phyloP scores from a whole-genome alignment of 768 basidiomycete genomes.

The Trichaptum fuscoviolaceum region DNA sequence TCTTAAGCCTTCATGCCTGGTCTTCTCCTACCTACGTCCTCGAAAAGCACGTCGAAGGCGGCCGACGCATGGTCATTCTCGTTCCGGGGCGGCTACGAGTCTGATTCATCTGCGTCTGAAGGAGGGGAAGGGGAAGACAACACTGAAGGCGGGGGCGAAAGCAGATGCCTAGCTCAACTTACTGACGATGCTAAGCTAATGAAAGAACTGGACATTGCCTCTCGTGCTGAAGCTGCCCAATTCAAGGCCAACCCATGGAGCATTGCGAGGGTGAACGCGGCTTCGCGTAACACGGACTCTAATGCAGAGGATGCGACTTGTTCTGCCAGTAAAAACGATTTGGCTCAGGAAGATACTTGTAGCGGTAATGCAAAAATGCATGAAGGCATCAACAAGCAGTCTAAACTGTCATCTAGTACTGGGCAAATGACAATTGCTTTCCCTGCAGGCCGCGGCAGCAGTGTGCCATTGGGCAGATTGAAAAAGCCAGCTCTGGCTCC shows the following conservation, averaged over 20 bases:
- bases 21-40: not conserved
- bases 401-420: not conserved
- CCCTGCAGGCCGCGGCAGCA: not conserved
- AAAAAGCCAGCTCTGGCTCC: not conserved
- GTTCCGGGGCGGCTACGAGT: not conserved
- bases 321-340: not conserved
- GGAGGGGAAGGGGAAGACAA: constrained; percentile 12
- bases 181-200: constrained; percentile 27
- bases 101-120: constrained; percentile 10
- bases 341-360: not conserved
- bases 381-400: too few relatives aligned
- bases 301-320: not conserved
- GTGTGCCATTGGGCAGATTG: not conserved
- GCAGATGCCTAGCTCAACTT: not conserved
- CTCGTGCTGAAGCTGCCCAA: constrained; percentile 38
- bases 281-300: constrained; percentile 32
- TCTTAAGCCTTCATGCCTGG: not conserved
- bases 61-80: not conserved
- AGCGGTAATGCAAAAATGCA: too few relatives aligned
- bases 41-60: not conserved
- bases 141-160: not conserved
- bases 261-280: constrained; percentile 77
- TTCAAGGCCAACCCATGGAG: constrained; percentile 78
- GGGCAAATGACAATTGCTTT: not conserved
- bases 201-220: constrained; percentile 54